These are phyloP conservation scores for Obelidium mucronatum DNA, from an alignment of 192 early-diverging fungal species.

Conservation along the genomic window DNA sequence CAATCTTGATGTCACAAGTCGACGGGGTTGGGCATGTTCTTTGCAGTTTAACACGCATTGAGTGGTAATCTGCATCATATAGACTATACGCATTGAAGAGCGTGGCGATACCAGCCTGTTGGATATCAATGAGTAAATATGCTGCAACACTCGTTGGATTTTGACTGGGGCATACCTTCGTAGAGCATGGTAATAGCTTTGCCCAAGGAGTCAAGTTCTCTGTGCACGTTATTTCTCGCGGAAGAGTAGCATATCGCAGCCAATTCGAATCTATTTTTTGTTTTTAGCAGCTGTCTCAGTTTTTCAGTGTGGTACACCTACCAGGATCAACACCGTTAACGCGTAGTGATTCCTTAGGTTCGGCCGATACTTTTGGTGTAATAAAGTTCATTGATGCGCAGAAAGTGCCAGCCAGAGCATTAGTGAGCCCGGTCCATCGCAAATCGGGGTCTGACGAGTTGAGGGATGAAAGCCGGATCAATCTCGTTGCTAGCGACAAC, in stretches of 20 bases:
- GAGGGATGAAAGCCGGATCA: neutral
- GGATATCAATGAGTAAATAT: neutral
- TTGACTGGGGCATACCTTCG: conserved; percentile 57
- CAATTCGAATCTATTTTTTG: neutral
- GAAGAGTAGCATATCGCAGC: conserved; percentile 80
- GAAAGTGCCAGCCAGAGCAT: conserved; percentile 92
- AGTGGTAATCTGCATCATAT: conserved; percentile 90
- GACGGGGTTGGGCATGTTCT: conserved; percentile 47
- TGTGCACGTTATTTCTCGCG: conserved; percentile 95
- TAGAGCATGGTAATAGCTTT: conserved; percentile 94
- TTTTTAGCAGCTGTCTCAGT: neutral
- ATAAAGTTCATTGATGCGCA: conserved; percentile 97
- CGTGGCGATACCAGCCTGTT: conserved; percentile 81
- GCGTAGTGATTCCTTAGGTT: conserved; percentile 59
- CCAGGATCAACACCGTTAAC: conserved; percentile 16
- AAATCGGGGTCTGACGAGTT: conserved; percentile 48
- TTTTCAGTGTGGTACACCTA: neutral
- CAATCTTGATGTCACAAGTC: conserved; percentile 61
- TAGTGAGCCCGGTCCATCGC: conserved; percentile 87
- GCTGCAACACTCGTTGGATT: neutral
- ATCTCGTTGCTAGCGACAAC: neutral
- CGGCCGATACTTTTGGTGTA: conserved; percentile 74
- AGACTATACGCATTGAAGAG: conserved; percentile 91
- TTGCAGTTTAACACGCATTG: conserved; percentile 80
- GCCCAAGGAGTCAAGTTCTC: conserved; percentile 98